phyloP scores from a whole-genome alignment of 352 stramenopile genomes.

The Lagenidium giganteum region DNA sequence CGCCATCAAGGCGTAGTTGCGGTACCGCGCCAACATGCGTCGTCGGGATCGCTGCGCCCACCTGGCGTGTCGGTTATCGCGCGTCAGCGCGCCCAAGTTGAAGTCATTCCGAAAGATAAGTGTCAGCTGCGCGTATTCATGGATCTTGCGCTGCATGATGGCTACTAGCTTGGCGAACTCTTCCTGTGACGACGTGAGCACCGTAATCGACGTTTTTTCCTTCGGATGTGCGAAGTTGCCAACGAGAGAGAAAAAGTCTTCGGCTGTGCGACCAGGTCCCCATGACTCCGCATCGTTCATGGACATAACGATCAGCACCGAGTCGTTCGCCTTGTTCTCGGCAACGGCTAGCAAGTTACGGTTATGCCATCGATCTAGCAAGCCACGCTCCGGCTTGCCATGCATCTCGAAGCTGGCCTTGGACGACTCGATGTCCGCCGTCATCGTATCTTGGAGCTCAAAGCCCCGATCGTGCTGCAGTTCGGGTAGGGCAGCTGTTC shows the following conservation, averaged over 20 bases:
- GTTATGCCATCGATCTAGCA: too few relatives aligned
- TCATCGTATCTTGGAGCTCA: too few relatives aligned
- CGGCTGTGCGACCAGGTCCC: background rate
- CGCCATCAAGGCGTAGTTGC: conserved; percentile 32
- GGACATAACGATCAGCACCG: background rate
- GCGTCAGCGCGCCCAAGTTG: conserved; percentile 4
- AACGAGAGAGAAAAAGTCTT: background rate
- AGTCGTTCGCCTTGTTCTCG: background rate
- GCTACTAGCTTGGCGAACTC: conserved; percentile 23
- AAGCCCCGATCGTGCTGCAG: too few relatives aligned
- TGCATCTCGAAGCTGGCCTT: too few relatives aligned
- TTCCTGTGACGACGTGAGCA: conserved; percentile 27
- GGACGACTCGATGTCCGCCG: too few relatives aligned
- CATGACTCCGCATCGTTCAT: background rate
- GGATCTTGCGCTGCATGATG: conserved; percentile 13
- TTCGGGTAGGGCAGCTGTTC: too few relatives aligned
- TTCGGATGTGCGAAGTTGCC: background rate
- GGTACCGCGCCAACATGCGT: conserved; percentile 39
- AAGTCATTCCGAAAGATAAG: conserved; percentile 38
- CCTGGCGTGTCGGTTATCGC: conserved; percentile 22
- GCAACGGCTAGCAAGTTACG: background rate
- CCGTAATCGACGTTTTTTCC: conserved; percentile 8
- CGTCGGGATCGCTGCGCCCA: conserved; percentile 20
- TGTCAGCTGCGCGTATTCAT: conserved; percentile 17
- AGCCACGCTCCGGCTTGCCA: too few relatives aligned